Evolutionary conservation across 306 rosid genomes (phyloP).

Genomic region (Castanea crenata): DNA sequence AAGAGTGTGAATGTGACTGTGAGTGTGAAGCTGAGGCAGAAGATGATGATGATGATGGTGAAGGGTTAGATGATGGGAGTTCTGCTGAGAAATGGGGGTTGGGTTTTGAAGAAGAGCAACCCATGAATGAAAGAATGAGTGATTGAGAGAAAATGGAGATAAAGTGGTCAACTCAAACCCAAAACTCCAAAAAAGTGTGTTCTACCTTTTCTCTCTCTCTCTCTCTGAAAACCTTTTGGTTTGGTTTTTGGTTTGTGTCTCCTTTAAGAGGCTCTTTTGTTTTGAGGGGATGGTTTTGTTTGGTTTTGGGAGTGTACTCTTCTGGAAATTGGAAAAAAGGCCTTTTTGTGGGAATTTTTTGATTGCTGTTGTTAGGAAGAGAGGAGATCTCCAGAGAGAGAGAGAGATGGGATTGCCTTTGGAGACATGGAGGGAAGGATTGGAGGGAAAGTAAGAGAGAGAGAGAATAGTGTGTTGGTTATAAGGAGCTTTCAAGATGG

Average conservation of each 20-base stretch:
- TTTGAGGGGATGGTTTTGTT: neutral
- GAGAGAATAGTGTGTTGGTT: neutral
- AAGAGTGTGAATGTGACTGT: constrained; percentile 31
- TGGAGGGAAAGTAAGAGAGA: neutral
- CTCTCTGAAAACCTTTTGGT: neutral
- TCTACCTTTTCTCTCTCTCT: neutral
- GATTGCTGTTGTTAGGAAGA: neutral
- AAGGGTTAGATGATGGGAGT: constrained; percentile 29
- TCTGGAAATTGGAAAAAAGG: neutral
- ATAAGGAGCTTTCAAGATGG: neutral
- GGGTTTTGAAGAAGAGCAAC: constrained; percentile 83
- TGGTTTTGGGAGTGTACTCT: neutral
- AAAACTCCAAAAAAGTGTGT: neutral
- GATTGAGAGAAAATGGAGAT: neutral
- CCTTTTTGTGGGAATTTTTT: neutral
- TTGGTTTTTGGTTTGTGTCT: neutral
- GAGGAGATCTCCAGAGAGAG: neutral
- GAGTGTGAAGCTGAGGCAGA: constrained; percentile 15
- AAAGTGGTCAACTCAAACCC: neutral
- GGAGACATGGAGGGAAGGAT: neutral
- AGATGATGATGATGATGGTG: constrained; percentile 28
- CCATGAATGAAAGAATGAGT: constrained; percentile 62
- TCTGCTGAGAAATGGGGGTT: constrained; percentile 39
- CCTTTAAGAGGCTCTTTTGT: neutral
- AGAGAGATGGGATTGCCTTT: neutral